Evolutionary conservation across 1,284 basidiomycete species (phyloP), one percentile per base, ranked within the genome.

Genomic region (Amylostereum areolatum): DNA sequence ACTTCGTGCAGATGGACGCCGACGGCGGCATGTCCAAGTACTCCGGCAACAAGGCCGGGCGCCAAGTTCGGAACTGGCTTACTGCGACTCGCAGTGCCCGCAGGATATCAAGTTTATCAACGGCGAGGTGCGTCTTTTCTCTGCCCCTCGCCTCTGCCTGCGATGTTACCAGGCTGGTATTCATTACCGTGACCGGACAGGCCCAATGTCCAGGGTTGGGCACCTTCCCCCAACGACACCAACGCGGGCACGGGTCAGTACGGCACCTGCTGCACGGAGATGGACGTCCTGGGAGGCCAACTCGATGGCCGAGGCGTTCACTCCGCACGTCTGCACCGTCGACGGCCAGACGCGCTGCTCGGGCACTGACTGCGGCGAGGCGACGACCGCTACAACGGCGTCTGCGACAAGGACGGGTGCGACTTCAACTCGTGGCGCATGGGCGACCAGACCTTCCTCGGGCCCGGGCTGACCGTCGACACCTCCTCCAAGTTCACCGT

Each of bases 251-350:
- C 62, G 5, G 77, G 77, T 50, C 48, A 62, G 35, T 69, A 59
- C 58, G 77, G 77, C 51, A 63, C 73, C 18, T 80, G 77, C 69
- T 80, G 77, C 58, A 69, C 63, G 53, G 77, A 79, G 69, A 78
- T 79, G 76, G 77, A 79, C 60, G 65, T 80, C n/a, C 58, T 79
- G 76, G 77, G 76, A 78, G 63, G 78, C 75, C 54, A 81, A 81
- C 67, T 68, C 64, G 44, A 65, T 70, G 53, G 65, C 74, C 36
- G 62, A 70, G 33, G 74, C 77, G 24, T 72, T 68, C 64, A 78
- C 77, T 30, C 75, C 77, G 50, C 77, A 79, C 63, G 67, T 69
- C 46, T 78, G 76, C 63, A 60, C 63, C 45, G 64, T 65, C 53
- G 54, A 58, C 28, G 68, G 68, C 28, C 70, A 70, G 59, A 70